These are phyloP conservation scores for Cinchona pubescens DNA, from an alignment of 257 asterid species.

Conservation along the genomic window DNA sequence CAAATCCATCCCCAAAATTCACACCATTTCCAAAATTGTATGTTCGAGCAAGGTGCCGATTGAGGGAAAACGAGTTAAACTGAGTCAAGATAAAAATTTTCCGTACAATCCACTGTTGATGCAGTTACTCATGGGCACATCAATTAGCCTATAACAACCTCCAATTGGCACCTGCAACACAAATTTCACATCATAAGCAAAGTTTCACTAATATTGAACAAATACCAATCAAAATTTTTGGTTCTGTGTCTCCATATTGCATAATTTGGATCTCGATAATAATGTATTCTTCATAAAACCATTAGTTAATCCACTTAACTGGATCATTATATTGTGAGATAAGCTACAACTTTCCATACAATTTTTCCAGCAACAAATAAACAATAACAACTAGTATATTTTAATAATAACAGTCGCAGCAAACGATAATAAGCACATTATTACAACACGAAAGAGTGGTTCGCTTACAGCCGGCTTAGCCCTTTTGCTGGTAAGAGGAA, in stretches of 20 bases:
- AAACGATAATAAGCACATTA: neutral
- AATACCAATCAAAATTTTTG: neutral
- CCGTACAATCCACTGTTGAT: conserved; percentile 87
- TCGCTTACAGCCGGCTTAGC: conserved; percentile 87
- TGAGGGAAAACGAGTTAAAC: conserved; percentile 91
- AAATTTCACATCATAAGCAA: neutral
- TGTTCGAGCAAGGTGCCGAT: conserved; percentile 81
- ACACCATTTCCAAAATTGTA: conserved; percentile 78
- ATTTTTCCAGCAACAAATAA: neutral
- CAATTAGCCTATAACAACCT: conserved; percentile 90
- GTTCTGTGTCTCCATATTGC: neutral
- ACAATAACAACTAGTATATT: neutral
- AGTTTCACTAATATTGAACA: neutral
- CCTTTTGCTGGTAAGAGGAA: conserved; percentile 85
- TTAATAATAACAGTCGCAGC: neutral
- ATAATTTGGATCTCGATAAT: neutral
- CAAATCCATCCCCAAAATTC: conserved; percentile 90
- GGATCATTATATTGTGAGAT: neutral
- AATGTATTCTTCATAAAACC: neutral
- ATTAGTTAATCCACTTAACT: neutral
- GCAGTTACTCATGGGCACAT: conserved; percentile 96
- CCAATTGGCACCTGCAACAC: conserved; percentile 79
- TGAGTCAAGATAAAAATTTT: conserved; percentile 91
- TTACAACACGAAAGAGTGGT: neutral
- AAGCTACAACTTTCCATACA: neutral